Conservation (phyloP, 352 stramenopile species). For the Phytophthora pistaciae region DNA sequence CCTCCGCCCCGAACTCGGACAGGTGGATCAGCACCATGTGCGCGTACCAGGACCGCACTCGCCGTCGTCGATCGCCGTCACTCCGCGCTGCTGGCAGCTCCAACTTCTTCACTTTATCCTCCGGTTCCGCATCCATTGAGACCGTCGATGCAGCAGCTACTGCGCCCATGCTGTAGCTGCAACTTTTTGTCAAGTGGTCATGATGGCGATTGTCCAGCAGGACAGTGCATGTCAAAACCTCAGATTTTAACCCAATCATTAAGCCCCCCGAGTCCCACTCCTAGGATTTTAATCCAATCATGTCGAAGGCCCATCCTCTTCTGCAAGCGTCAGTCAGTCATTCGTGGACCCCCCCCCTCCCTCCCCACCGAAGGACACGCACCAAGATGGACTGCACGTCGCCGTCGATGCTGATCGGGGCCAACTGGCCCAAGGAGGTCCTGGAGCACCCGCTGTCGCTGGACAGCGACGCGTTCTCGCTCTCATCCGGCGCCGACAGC, state of each 20-base stretch:
- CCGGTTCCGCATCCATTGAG: constrained; percentile 5
- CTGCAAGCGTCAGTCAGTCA: too few relatives aligned
- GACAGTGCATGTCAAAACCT: constrained; percentile 21
- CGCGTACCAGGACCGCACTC: constrained; percentile 52
- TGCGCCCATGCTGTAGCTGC: constrained; percentile 9
- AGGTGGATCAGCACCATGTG: constrained; percentile 69
- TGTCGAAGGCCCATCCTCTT: constrained; percentile 4
- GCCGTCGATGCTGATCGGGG: constrained; percentile 74
- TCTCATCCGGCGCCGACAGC: neutral
- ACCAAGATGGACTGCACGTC: constrained; percentile 75
- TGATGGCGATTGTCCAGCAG: neutral
- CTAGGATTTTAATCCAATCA: constrained; percentile 34
- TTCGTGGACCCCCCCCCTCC: too few relatives aligned
- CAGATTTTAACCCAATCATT: constrained; percentile 33
- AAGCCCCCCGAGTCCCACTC: constrained; percentile 11
- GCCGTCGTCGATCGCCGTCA: neutral
- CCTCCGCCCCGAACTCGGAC: constrained; percentile 68
- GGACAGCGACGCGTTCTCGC: constrained; percentile 18
- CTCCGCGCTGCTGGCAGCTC: neutral
- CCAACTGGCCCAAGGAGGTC: constrained; percentile 53
- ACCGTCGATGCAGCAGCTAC: neutral
- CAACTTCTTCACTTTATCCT: constrained; percentile 11
- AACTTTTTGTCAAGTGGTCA: constrained; percentile 1
- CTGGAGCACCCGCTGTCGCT: constrained; percentile 45
- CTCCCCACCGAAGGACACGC: too few relatives aligned